Conservation (phyloP, 495 filamentous ascomycete species). For the Penicillium malachiteum region DNA sequence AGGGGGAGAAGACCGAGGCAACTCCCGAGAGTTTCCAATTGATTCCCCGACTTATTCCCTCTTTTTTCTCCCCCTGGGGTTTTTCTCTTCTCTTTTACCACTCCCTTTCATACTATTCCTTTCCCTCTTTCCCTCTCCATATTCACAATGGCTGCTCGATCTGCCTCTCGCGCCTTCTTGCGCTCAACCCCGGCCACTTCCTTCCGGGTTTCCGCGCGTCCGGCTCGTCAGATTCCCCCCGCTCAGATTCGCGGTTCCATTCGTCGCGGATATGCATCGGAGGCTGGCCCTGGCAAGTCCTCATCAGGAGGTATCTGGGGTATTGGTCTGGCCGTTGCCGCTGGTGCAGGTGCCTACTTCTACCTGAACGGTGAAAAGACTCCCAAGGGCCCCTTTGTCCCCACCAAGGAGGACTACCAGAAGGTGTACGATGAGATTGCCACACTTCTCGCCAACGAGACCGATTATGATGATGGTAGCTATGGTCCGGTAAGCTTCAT, state of each 20-base stretch:
- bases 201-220: conserved; percentile 49
- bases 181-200: conserved; percentile 48
- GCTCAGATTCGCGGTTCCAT: conserved; percentile 62
- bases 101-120: conserved; percentile 5
- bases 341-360: conserved; percentile 69
- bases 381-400: conserved; percentile 55
- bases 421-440: conserved; percentile 92
- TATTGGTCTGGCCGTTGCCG: conserved; percentile 55
- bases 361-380: conserved; percentile 57
- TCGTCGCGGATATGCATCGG: conserved; percentile 76
- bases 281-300: conserved; percentile 54
- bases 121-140: conserved; percentile 15
- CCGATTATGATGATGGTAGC: conserved; percentile 95
- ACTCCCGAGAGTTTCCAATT: conserved; percentile 1
- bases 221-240: conserved; percentile 59
- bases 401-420: conserved; percentile 88
- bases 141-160: conserved; percentile 54
- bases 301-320: conserved; percentile 48
- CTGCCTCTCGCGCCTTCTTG: conserved; percentile 50
- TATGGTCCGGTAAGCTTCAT: conserved; percentile 72
- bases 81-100: too few relatives aligned
- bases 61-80: conserved; percentile 10
- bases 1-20: not conserved
- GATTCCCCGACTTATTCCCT: conserved; percentile 11
- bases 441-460: conserved; percentile 73